Evolutionary conservation across 2,329 filamentous ascomycete genomes (phyloP), one percentile per base, ranked within the genome.

Genomic region (Lecanosticta acicola): DNA sequence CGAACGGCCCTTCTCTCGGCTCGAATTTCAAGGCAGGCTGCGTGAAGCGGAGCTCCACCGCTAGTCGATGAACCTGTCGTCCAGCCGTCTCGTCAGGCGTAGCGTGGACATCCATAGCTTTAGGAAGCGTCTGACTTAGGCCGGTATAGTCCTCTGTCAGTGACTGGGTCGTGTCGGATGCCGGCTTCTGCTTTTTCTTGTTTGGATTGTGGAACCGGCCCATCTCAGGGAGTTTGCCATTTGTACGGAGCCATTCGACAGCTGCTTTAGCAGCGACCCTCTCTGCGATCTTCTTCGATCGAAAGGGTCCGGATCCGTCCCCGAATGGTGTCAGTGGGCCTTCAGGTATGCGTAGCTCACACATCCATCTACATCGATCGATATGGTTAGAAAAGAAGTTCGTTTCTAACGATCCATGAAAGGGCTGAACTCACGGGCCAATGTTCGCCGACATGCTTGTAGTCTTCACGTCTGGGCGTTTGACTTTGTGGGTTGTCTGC

Each of bases 241-340:
- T 45, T 3, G 49, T 42, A 44, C 71, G 66, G 45, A 73, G 65
- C 60, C 69, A 66, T 19, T 64, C 52, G 14, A 73, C 59, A 3
- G 70, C 71, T 45, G 64, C 61, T 44, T 59, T 55, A 7, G 72
- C 70, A 16, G 71, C 68, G 41, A 64, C 59, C 32, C 64, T 62
- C 16, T 67, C 66, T 1, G 72, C 72, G 8, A 61, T 58, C 48
- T 69, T 66, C 44, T 74, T 74, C 24, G 53, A 64, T 3, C 56
- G 44, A 55, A 68, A 70, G 8, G 62, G 54, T 0, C 50, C 46
- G 2, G 51, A 50, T 8, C 55, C 53, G 18, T 60, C 61, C 48
- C 72, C 70, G 46, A 72, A 72, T 17, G 58, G 41, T 17, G 57
- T 48, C 7, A 49, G 37, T 14, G 60, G 54, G 35, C 48, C 39